phyloP scores from a whole-genome alignment of 805 yeast genomes.

The Saturnispora mendoncae region DNA sequence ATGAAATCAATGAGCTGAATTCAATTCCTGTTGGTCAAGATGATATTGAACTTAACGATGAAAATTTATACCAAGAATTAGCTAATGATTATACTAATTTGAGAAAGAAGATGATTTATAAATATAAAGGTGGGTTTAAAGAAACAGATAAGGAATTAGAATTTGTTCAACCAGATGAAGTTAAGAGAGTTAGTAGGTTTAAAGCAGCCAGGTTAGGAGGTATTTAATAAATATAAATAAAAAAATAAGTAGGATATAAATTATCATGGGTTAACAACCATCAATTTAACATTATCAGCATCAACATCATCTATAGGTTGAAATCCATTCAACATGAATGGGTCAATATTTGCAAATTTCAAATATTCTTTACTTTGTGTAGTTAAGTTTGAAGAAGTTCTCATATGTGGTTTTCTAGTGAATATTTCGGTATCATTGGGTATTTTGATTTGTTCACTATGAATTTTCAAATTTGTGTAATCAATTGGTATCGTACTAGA shows the following conservation, averaged over 20 bases:
- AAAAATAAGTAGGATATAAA: neutral
- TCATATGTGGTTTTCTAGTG: constrained; percentile 16
- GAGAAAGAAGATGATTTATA: constrained; percentile 40
- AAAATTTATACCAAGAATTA: constrained; percentile 40
- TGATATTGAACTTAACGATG: constrained; percentile 25
- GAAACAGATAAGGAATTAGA: constrained; percentile 44
- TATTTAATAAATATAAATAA: constrained; percentile 4
- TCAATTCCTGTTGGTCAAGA: constrained; percentile 21
- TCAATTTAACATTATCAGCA: constrained; percentile 15
- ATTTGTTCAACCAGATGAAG: constrained; percentile 59
- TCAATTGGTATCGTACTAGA: neutral
- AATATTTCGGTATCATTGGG: constrained; percentile 21
- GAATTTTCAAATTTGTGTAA: neutral
- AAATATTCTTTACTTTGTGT: constrained; percentile 20
- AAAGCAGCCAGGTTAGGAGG: constrained; percentile 41
- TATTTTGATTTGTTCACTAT: constrained; percentile 8
- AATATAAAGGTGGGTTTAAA: constrained; percentile 38
- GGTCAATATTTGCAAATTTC: constrained; percentile 20
- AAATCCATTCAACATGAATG: constrained; percentile 26
- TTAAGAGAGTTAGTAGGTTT: constrained; percentile 53
- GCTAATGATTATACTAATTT: constrained; percentile 48
- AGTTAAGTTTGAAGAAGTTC: constrained; percentile 7
- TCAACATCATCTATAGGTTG: no score
- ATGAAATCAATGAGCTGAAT: constrained; percentile 20
- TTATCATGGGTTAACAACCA: constrained; percentile 15